These are phyloP conservation scores for Solanum dulcamara DNA, from an alignment of 257 asterid genomes.

Conservation along the genomic window DNA sequence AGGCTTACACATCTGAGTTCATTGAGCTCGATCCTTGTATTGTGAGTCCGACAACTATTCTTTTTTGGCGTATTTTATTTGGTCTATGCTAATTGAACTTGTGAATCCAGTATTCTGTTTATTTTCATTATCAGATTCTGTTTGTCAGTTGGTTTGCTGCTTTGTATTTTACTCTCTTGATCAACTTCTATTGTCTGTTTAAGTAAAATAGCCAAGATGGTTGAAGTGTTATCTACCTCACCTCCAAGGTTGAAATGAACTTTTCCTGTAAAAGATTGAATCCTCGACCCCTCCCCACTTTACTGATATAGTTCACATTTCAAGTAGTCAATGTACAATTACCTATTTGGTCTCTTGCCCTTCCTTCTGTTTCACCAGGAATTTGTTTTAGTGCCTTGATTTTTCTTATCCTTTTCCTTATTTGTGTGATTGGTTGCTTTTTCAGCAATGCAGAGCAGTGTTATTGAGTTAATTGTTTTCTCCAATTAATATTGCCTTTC, in stretches of 20 bases:
- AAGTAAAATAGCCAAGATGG: neutral
- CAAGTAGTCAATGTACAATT: neutral
- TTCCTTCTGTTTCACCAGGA: neutral
- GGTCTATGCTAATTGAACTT: neutral
- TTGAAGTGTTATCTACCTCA: neutral
- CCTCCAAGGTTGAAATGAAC: neutral
- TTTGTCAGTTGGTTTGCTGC: neutral
- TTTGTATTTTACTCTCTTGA: neutral
- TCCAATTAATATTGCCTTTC: neutral
- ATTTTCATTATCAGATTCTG: neutral
- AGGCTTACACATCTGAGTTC: slow-evolving; percentile 81
- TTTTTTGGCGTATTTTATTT: neutral
- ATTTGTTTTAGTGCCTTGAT: neutral
- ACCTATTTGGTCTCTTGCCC: neutral
- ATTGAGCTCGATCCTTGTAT: slow-evolving; percentile 78
- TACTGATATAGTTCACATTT: neutral
- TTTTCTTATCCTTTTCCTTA: neutral
- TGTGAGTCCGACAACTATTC: slow-evolving; percentile 31
- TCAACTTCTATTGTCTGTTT: neutral
- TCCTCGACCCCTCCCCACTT: neutral
- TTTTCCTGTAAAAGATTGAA: neutral
- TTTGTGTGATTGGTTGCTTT: neutral
- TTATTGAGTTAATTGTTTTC: neutral
- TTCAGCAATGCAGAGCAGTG: neutral
- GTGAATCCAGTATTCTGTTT: neutral